Evolutionary conservation across 345 rosid species (phyloP), one percentile per base, ranked within the genome.

Genomic region (Salix caprea): DNA sequence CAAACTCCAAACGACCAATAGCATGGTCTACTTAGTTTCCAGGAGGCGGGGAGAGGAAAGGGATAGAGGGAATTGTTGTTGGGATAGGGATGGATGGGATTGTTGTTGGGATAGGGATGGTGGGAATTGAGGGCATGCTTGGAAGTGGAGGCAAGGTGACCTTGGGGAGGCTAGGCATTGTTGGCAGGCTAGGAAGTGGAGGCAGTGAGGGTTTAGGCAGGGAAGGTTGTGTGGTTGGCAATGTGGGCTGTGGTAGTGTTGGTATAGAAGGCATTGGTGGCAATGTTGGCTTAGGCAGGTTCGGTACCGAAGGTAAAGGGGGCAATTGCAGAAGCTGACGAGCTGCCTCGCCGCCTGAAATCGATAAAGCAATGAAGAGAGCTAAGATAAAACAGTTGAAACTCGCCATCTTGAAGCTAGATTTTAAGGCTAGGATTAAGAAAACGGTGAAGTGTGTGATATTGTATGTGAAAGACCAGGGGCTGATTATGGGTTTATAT

Each of bases 241-340:
- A 48, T 15, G 77, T 74, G 14, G 75, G 73, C 10, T 74, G 62
- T 0, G 80, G 82, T 66, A 77, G 68, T 39, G 40, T 67, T 50
- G 76, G 82, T 3, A 72, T 69, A 24, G 79, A 15, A 1, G 83
- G 80, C 13, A 70, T 13, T 30, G 75, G 82, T 6, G 79, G 82
- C 67, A 70, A 21, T 34, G 54, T 4, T 4, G 28, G 69, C 5
- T 72, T 40, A 0, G 81, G 81, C 67, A 83, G 65, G 54, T 46
- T 80, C 21, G 76, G 82, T 4, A 73, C 65, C 16, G 79, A 12
- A 2, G 86, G 81, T 9, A 72, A 9, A 21, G 76, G 83, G 1
- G 71, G 75, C 34, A 78, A 0, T 65, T 82, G 83, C 54, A 82
- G 50, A 10, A 85, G 84, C 46, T 76, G 68, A 16, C 88, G 84